A percentile compares a stretch with the other conserved stretches of the same genome.
These are phyloP conservation scores for Roridomyces roridus DNA, from an alignment of 768 basidiomycete genomes.

Conservation along the genomic window DNA sequence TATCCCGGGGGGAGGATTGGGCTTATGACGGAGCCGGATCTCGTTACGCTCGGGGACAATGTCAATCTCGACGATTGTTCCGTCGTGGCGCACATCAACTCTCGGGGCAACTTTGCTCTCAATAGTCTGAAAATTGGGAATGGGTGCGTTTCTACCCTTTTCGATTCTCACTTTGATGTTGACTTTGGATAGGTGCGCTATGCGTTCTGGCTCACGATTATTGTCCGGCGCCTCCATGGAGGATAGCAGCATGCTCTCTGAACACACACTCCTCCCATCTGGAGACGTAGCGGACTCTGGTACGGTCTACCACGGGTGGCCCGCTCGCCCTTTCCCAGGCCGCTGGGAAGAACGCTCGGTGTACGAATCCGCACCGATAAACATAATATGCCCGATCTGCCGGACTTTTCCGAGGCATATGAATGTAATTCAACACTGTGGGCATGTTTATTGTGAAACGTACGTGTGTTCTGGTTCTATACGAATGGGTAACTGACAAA, in stretches of 20 bases:
- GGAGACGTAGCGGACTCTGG: conserved; percentile 52
- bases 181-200: conserved; percentile 37
- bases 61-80: conserved; percentile 52
- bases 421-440: conserved; percentile 38
- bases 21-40: conserved; percentile 55
- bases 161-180: background rate
- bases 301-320: conserved; percentile 50
- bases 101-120: conserved; percentile 50
- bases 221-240: conserved; percentile 59
- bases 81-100: conserved; percentile 55
- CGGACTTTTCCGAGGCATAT: conserved; percentile 36
- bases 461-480: background rate
- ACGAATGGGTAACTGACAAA: background rate
- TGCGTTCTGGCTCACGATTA: conserved; percentile 52
- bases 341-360: conserved; percentile 24
- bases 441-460: conserved; percentile 33
- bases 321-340: conserved; percentile 37
- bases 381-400: conserved; percentile 39
- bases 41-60: conserved; percentile 51
- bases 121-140: conserved; percentile 48
- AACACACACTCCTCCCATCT: conserved; percentile 53
- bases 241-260: conserved; percentile 52
- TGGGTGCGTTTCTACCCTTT: conserved; percentile 31
- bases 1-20: conserved; percentile 47
- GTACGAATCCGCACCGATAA: conserved; percentile 21